phyloP scores from a whole-genome alignment of 192 early-diverging fungal species.

The Linnemannia zychae region DNA sequence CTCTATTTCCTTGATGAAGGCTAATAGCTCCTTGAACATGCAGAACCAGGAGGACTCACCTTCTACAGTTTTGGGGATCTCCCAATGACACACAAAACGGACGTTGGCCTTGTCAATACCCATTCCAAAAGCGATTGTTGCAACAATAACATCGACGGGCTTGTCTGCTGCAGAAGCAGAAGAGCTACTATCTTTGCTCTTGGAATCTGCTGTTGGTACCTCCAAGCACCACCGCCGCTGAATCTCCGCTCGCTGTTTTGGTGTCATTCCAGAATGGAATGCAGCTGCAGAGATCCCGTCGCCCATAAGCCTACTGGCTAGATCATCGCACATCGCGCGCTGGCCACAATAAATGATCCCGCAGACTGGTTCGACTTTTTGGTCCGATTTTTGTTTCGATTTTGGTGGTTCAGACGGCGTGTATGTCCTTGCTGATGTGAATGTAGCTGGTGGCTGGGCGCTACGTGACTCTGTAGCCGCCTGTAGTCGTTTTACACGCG shows the following conservation, averaged over 20 bases:
- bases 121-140: slow-evolving; percentile 85
- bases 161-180: slow-evolving; percentile 2
- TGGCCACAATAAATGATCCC: slow-evolving; percentile 54
- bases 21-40: neutral
- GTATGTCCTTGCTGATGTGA: neutral
- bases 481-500: slow-evolving; percentile 22
- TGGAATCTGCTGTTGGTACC: neutral
- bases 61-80: slow-evolving; percentile 80
- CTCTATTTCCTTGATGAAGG: neutral
- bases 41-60: slow-evolving; percentile 37
- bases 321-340: slow-evolving; percentile 32
- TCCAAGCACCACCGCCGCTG: slow-evolving; percentile 41
- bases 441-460: neutral
- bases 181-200: neutral
- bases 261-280: slow-evolving; percentile 55
- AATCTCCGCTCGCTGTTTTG: slow-evolving; percentile 32
- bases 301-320: slow-evolving; percentile 21
- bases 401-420: neutral
- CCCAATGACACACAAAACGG: slow-evolving; percentile 80
- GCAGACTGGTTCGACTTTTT: slow-evolving; percentile 19
- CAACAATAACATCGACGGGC: slow-evolving; percentile 75
- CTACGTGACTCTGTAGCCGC: neutral
- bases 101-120: slow-evolving; percentile 81
- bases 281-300: slow-evolving; percentile 47
- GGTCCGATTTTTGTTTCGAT: neutral